phyloP scores from a whole-genome alignment of 441 rosid species.

The Euphorbia celastroides region DNA sequence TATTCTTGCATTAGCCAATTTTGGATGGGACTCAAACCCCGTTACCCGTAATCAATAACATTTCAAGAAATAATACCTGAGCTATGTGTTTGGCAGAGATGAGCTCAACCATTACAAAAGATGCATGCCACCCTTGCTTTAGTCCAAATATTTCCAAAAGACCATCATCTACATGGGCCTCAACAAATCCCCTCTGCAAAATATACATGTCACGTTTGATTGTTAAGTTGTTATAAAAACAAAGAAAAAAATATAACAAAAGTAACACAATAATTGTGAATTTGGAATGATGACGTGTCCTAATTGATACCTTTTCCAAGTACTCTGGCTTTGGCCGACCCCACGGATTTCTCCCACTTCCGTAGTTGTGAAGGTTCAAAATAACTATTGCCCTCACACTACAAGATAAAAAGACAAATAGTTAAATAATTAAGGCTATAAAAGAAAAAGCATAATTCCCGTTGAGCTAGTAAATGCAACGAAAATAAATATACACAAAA shows the following conservation, averaged over 20 bases:
- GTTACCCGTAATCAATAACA: too few species aligned
- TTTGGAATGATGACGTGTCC: not conserved
- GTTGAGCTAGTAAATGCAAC: not conserved
- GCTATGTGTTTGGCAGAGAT: slow-evolving; percentile 97
- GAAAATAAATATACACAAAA: not conserved
- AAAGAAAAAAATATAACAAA: not conserved
- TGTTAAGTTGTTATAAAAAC: too few species aligned
- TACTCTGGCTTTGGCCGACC: slow-evolving; percentile 73
- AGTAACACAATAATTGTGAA: not conserved
- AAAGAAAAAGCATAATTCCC: not conserved
- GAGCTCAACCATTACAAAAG: slow-evolving; percentile 97
- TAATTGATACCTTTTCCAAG: slow-evolving; percentile 60
- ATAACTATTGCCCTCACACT: slow-evolving; percentile 94
- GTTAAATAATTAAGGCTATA: not conserved
- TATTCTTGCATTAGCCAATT: too few species aligned
- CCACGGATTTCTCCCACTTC: slow-evolving; percentile 97
- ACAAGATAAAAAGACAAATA: slow-evolving; percentile 13
- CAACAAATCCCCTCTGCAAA: slow-evolving; percentile 81
- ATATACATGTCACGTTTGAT: too few species aligned
- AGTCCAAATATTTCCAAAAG: slow-evolving; percentile 89
- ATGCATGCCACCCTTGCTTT: slow-evolving; percentile 99
- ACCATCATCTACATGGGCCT: slow-evolving; percentile 91
- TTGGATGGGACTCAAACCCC: too few species aligned
- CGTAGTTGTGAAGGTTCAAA: slow-evolving; percentile 84
- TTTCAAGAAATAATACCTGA: slow-evolving; percentile 51